Conservation (phyloP, 2,329 filamentous ascomycete genomes). For the Verticillium nubilum region DNA sequence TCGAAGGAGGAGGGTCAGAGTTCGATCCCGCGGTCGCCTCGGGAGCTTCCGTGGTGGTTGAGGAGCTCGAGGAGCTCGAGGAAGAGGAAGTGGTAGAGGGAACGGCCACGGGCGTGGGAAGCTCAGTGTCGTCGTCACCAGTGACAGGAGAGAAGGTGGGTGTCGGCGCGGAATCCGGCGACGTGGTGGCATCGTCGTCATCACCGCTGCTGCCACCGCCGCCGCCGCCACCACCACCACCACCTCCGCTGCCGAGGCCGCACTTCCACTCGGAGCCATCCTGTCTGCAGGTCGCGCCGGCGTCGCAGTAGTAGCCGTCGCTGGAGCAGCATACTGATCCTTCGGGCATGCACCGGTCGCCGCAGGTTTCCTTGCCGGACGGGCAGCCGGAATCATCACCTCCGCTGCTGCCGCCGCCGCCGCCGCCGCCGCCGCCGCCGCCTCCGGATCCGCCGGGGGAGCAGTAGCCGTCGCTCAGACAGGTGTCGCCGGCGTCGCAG, state of each 20-base stretch:
- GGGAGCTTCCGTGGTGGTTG: neutral
- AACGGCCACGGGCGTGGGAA: neutral
- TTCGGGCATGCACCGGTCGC: slow-evolving; percentile 22
- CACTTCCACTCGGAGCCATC: slow-evolving; percentile 1
- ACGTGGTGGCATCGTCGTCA: neutral
- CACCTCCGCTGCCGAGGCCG: slow-evolving; percentile 1
- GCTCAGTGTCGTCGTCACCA: slow-evolving; percentile 1
- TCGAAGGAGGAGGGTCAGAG: neutral
- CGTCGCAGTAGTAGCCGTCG: slow-evolving; percentile 13
- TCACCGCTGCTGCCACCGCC: neutral
- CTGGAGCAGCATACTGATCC: slow-evolving; percentile 22
- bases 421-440: slow-evolving; percentile 22
- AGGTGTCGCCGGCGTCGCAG: slow-evolving; percentile 22
- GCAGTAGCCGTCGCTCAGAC: slow-evolving; percentile 23
- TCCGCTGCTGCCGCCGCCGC: slow-evolving; percentile 18
- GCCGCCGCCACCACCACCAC: neutral
- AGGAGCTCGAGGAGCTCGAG: neutral
- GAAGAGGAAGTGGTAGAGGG: neutral
- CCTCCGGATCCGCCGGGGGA: too few relatives aligned
- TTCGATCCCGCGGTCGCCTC: neutral
- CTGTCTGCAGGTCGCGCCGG: slow-evolving; percentile 12
- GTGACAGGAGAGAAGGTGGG: slow-evolving; percentile 3
- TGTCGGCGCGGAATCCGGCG: neutral
- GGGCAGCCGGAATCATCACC: slow-evolving; percentile 19
- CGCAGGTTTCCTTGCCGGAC: slow-evolving; percentile 18